Evolutionary conservation across 208 protist species (phyloP), one percentile per base, ranked within the genome.

Genomic region (Baffinella frigidus): DNA sequence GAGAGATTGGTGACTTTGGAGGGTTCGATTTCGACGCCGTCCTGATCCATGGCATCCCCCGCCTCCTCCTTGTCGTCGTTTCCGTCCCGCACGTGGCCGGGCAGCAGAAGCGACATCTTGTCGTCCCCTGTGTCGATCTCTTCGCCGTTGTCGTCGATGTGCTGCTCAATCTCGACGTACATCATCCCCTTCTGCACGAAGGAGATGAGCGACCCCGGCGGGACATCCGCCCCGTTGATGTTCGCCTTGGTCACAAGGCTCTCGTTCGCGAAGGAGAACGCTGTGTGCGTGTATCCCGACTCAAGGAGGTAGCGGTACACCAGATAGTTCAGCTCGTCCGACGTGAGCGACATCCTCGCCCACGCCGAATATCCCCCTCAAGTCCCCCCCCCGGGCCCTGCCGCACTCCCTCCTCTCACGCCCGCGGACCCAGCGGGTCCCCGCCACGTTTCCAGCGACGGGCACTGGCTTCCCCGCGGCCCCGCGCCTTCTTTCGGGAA

Each of bases 271-370:
- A 98, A 97, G 7, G 94, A 95, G 93, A 97, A 98, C 11, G 97
- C 96, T 3, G 96, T 94, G 80, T 98, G 97, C 10, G 89, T 61
- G 89, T 97, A 98, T 2, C 96, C 97, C 44, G 96, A 97, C 92
- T 98, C 97, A 39, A 96, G 94, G 35, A 98, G 87, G 83, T 98
- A 98, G 17, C 96, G 68, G 84, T 96, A 97, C 35, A 98, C 89
- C 14, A 98, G 94, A 64, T 96, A 96, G 81, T 98, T 98, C 51
- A 98, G 93, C 93, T 98, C 83, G 27, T 90, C 51, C 33, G 56
- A 90, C 35, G 80, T 67, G 48, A 89, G 33, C 20, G 80, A 89
- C 80, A 89, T 89, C 36, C 33, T 30, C 24, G 56, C 56, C 24
- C 20, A 64, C n/a, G 20, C 56, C 56, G 20, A n/a, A 64, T 20